These are phyloP conservation scores for Diplocarpon mali DNA, from an alignment of 2,329 filamentous ascomycete species.

Conservation along the genomic window DNA sequence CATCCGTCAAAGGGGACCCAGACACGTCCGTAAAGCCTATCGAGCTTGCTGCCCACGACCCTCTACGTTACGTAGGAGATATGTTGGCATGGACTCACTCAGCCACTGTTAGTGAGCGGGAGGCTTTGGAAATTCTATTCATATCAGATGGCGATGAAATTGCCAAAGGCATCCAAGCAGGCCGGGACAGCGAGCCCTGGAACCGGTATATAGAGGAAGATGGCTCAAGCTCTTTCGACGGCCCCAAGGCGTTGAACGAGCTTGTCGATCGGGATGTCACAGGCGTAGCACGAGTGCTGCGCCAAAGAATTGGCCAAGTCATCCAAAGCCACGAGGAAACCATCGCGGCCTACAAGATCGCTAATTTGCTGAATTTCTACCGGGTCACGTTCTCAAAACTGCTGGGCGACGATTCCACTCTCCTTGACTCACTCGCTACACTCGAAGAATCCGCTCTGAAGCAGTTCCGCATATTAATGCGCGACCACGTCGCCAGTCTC, in stretches of 20 bases:
- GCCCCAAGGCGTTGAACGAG: constrained; percentile 68
- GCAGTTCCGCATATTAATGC: constrained; percentile 72
- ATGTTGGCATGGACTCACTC: constrained; percentile 98
- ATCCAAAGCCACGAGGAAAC: constrained; percentile 88
- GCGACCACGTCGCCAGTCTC: constrained; percentile 65
- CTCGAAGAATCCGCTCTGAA: constrained; percentile 68
- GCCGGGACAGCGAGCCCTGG: constrained; percentile 78
- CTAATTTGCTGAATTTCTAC: constrained; percentile 86
- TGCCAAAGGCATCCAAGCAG: constrained; percentile 67
- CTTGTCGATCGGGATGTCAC: constrained; percentile 78
- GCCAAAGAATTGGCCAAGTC: constrained; percentile 81
- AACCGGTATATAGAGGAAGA: constrained; percentile 46
- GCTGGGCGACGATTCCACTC: constrained; percentile 54
- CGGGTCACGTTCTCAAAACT: constrained; percentile 73
- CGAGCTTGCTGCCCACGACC: constrained; percentile 85
- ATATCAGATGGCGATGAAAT: constrained; percentile 85
- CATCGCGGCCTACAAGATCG: constrained; percentile 78
- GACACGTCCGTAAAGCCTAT: constrained; percentile 72
- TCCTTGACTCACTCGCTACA: constrained; percentile 56
- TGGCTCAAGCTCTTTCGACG: constrained; percentile 56
- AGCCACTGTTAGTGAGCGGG: constrained; percentile 82
- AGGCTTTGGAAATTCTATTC: constrained; percentile 85
- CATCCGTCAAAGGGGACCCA: constrained; percentile 42
- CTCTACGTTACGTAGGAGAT: constrained; percentile 83
- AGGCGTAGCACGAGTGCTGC: constrained; percentile 72